phyloP scores from a whole-genome alignment of 371 early-diverging fungal species.

The Hamiltosporidium tvaerminnensis region DNA sequence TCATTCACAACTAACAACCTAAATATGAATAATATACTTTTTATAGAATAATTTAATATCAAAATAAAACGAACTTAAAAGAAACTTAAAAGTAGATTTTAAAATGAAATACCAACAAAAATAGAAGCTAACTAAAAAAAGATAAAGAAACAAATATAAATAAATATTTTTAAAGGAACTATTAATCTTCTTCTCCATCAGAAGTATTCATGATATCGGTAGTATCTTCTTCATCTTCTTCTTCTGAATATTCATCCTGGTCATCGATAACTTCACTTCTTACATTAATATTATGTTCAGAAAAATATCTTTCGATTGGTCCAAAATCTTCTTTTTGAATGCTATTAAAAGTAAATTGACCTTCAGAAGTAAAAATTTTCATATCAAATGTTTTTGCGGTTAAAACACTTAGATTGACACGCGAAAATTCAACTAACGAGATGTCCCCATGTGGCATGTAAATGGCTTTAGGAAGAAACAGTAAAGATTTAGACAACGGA shows the following conservation, averaged over 20 bases:
- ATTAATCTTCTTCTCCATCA: not conserved
- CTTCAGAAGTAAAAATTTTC: slow-evolving; percentile 34
- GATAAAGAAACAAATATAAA: too few relatives aligned
- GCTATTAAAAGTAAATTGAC: slow-evolving; percentile 40
- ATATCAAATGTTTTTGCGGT: slow-evolving; percentile 54
- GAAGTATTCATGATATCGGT: slow-evolving; percentile 6
- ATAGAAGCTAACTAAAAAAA: too few relatives aligned
- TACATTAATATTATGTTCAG: slow-evolving; percentile 32
- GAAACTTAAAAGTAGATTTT: too few relatives aligned
- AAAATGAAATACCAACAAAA: too few relatives aligned
- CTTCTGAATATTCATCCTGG: slow-evolving; percentile 13
- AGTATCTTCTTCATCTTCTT: slow-evolving; percentile 27
- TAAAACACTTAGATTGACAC: slow-evolving; percentile 47
- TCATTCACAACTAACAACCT: too few relatives aligned
- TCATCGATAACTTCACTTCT: slow-evolving; percentile 48
- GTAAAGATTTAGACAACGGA: slow-evolving; percentile 33
- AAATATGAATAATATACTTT: too few relatives aligned
- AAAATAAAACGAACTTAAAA: too few relatives aligned
- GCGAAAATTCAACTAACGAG: slow-evolving; percentile 44
- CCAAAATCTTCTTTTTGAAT: slow-evolving; percentile 49
- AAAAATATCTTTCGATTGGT: slow-evolving; percentile 44
- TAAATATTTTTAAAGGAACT: too few relatives aligned
- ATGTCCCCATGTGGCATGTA: slow-evolving; percentile 32
- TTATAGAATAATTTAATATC: too few relatives aligned
- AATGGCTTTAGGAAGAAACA: slow-evolving; percentile 50